phyloP scores from a whole-genome alignment of 2,329 filamentous ascomycete species.

The Penicillium sp. region DNA sequence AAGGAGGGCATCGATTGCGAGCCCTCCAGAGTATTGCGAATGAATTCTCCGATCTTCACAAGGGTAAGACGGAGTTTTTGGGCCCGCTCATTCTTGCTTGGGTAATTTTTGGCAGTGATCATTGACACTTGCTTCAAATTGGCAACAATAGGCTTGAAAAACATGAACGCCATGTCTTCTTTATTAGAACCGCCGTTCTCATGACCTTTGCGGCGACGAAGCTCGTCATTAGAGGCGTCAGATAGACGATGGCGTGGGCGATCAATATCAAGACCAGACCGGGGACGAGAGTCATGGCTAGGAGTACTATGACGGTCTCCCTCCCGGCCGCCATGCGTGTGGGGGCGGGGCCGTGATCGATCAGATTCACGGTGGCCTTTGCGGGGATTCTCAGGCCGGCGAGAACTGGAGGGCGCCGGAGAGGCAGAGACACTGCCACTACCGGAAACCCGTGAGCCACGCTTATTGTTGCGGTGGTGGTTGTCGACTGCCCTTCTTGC shows the following conservation, averaged over 20 bases:
- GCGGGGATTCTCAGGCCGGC: slow-evolving; percentile 25
- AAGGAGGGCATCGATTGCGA: slow-evolving; percentile 42
- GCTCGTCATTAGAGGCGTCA: slow-evolving; percentile 38
- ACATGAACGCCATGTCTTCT: slow-evolving; percentile 44
- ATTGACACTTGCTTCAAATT: slow-evolving; percentile 45
- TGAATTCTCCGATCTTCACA: slow-evolving; percentile 49
- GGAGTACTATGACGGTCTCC: slow-evolving; percentile 47
- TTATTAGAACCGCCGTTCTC: slow-evolving; percentile 38
- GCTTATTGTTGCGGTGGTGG: slow-evolving; percentile 93
- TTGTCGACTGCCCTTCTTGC: slow-evolving; percentile 83
- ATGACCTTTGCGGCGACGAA: slow-evolving; percentile 38
- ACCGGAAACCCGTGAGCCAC: slow-evolving; percentile 45
- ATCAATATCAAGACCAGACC: slow-evolving; percentile 35
- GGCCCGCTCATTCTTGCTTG: slow-evolving; percentile 46
- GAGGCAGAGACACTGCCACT: slow-evolving; percentile 47
- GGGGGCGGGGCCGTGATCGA: slow-evolving; percentile 42
- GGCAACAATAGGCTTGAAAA: slow-evolving; percentile 50
- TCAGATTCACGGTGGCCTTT: slow-evolving; percentile 46
- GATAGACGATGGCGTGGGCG: slow-evolving; percentile 35
- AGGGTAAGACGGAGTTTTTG: slow-evolving; percentile 46
- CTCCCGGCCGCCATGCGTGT: slow-evolving; percentile 44
- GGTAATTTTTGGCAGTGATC: slow-evolving; percentile 48
- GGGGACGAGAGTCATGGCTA: slow-evolving; percentile 39
- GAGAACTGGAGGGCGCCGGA: slow-evolving; percentile 42
- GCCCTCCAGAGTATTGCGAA: slow-evolving; percentile 41